These are phyloP conservation scores for Zasmidium cellare DNA, from an alignment of 2,329 filamentous ascomycete genomes.

Conservation along the genomic window DNA sequence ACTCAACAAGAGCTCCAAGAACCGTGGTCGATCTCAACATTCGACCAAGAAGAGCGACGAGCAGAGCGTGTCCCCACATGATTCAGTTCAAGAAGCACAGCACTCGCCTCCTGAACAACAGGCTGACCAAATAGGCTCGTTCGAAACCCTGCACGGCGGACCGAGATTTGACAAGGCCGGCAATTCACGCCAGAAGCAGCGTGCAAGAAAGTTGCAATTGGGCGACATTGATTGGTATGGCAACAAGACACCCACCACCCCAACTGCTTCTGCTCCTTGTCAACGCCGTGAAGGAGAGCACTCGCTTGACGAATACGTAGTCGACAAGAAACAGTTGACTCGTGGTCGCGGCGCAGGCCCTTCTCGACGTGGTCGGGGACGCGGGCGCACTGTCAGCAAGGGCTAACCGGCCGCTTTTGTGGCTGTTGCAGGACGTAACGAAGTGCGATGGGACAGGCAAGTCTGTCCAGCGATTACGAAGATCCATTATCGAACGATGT, in stretches of 20 bases:
- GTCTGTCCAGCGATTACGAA: constrained; percentile 5
- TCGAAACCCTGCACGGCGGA: constrained; percentile 43
- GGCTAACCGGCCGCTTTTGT: constrained; percentile 26
- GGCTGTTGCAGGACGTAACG: constrained; percentile 33
- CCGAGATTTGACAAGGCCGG: constrained; percentile 57
- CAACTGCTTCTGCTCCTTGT: constrained; percentile 6
- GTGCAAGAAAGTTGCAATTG: constrained; percentile 85
- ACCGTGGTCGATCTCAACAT: constrained; percentile 32
- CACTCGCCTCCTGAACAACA: constrained; percentile 14
- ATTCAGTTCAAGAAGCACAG: constrained; percentile 8
- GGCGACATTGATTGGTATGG: constrained; percentile 96
- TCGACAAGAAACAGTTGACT: constrained; percentile 25
- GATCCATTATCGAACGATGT: constrained; percentile 6
- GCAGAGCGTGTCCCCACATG: constrained; percentile 10
- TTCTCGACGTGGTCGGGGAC: constrained; percentile 10
- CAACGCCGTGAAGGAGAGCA: constrained; percentile 23
- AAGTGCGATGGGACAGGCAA: constrained; percentile 12
- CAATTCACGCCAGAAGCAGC: constrained; percentile 71
- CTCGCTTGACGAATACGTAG: constrained; percentile 32
- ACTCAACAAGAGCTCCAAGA: constrained; percentile 40
- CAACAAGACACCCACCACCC: constrained; percentile 15
- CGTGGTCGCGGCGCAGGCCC: constrained; percentile 16
- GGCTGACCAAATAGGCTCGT: constrained; percentile 33
- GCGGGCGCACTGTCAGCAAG: constrained; percentile 7
- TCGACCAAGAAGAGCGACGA: constrained; percentile 23